phyloP scores from a whole-genome alignment of 306 rosid genomes.

The Potentilla sterilis region DNA sequence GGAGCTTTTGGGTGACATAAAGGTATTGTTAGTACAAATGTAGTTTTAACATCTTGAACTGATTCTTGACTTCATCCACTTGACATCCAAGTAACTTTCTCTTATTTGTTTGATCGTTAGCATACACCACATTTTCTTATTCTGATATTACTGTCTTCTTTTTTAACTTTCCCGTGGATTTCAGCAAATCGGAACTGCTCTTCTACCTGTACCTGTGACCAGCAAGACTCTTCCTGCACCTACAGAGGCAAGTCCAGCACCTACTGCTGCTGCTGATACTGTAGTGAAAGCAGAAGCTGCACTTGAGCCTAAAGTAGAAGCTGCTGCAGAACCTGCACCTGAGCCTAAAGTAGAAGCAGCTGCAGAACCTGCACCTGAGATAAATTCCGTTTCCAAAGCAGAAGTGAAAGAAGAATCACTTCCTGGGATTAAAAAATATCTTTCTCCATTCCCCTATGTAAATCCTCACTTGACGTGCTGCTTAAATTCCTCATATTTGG shows the following conservation, averaged over 20 bases:
- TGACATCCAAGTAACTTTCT: not conserved
- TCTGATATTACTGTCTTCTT: conserved; percentile 12
- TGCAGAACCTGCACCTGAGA: conserved; percentile 44
- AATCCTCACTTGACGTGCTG: conserved; percentile 33
- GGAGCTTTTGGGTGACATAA: conserved; percentile 73
- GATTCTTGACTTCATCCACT: not conserved
- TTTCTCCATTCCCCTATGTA: conserved; percentile 85
- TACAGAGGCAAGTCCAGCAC: conserved; percentile 39
- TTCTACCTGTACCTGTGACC: conserved; percentile 55
- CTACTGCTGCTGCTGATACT: conserved; percentile 39
- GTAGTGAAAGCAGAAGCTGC: conserved; percentile 50
- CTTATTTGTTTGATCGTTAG: not conserved
- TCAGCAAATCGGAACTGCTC: conserved; percentile 84
- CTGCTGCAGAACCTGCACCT: conserved; percentile 34
- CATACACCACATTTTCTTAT: conserved; percentile 4
- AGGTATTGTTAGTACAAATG: conserved; percentile 39
- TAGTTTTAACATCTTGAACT: not conserved
- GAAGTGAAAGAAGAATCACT: conserved; percentile 60
- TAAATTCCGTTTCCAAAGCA: conserved; percentile 56
- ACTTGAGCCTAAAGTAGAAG: conserved; percentile 19
- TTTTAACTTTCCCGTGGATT: conserved; percentile 25
- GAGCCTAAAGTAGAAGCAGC: conserved; percentile 30
- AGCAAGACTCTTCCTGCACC: conserved; percentile 73
- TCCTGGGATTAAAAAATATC: conserved; percentile 52
- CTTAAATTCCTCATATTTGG: conserved; percentile 10